Evolutionary conservation across 345 rosid genomes (phyloP), one percentile per base, ranked within the genome.

Genomic region (Noccaea caerulescens): DNA sequence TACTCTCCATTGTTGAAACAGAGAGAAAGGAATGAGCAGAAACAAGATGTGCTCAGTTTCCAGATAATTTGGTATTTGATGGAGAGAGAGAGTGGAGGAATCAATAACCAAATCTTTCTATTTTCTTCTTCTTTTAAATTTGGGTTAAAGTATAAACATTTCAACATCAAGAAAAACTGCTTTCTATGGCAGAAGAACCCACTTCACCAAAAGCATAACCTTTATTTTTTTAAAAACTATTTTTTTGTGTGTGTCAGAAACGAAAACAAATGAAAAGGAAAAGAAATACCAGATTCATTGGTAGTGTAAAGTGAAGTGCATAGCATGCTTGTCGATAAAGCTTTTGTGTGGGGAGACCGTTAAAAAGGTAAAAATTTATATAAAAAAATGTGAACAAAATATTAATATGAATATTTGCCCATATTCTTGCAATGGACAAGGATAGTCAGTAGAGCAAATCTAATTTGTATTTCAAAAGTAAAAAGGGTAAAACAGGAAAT

Each of bases 321-420:
- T 65, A 76, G 89, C 88, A 83, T 77, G 90, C 87, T 80, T 85
- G 88, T 78, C 90, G 59, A 70, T 69, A 76, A 70, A 69, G 76
- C 62, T 63, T 57, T 32, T 69, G 50, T 70, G 79, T 63, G 79
- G 71, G 66, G 70, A 76, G 79, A 57, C 75, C 70, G 60, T 69
- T 76, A 54, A 76, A 69, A 76, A 68, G 75, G 79, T 76, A 73
- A 86, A 80, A 76, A 36, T 8, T 43, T 33, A 10, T 13, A 23
- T 30, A 18, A 56, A 34, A 37, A 42, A 11, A 11, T 57, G 45
- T 27, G 30, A 27, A 27, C 30, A 8, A 49, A 53, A 46, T 2
- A 20, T 20, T 20, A 45, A 13, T 11, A 74, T 13, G 23, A 27
- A 36, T 67, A 66, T 61, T 16, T 69, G 32, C 75, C 70, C 70